phyloP scores from a whole-genome alignment of 1,284 basidiomycete genomes.

The Tilletia walkeri region DNA sequence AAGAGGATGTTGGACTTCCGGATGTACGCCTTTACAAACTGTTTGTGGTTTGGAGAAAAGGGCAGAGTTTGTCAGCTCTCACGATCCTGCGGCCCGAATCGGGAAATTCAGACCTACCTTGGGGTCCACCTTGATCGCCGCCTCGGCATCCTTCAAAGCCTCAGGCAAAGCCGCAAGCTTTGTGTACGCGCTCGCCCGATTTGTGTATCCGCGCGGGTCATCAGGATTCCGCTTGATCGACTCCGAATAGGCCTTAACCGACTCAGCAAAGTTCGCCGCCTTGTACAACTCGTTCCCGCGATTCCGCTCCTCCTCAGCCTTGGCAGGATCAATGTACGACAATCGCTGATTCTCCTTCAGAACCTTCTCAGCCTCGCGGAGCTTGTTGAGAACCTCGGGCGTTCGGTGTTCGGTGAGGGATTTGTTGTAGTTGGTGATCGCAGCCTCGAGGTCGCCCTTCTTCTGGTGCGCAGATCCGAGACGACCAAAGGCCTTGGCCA shows the following conservation, averaged over 20 bases:
- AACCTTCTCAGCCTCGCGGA: slow-evolving; percentile 70
- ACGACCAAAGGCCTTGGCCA: slow-evolving; percentile 77
- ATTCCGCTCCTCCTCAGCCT: slow-evolving; percentile 80
- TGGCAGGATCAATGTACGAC: slow-evolving; percentile 85
- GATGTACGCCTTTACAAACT: slow-evolving; percentile 77
- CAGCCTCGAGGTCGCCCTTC: slow-evolving; percentile 73
- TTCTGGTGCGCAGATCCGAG: slow-evolving; percentile 82
- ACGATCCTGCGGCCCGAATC: no score
- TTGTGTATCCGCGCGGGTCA: slow-evolving; percentile 92
- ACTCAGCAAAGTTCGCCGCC: slow-evolving; percentile 60
- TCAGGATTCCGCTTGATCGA: slow-evolving; percentile 90
- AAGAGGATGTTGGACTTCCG: slow-evolving; percentile 84
- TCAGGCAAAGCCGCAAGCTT: slow-evolving; percentile 92
- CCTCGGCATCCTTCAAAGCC: slow-evolving; percentile 90
- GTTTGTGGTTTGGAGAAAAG: not conserved
- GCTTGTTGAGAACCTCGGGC: slow-evolving; percentile 84
- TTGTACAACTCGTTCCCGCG: slow-evolving; percentile 93
- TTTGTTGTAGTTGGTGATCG: slow-evolving; percentile 59
- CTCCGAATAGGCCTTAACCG: slow-evolving; percentile 90
- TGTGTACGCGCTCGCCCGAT: slow-evolving; percentile 93
- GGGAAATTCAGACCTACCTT: slow-evolving; percentile 58
- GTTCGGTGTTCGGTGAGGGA: slow-evolving; percentile 96
- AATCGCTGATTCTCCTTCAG: slow-evolving; percentile 74
- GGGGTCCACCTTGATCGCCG: slow-evolving; percentile 88
- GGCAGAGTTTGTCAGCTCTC: not conserved